phyloP scores from a whole-genome alignment of 768 basidiomycete species.

The Suillus fuscotomentosus region DNA sequence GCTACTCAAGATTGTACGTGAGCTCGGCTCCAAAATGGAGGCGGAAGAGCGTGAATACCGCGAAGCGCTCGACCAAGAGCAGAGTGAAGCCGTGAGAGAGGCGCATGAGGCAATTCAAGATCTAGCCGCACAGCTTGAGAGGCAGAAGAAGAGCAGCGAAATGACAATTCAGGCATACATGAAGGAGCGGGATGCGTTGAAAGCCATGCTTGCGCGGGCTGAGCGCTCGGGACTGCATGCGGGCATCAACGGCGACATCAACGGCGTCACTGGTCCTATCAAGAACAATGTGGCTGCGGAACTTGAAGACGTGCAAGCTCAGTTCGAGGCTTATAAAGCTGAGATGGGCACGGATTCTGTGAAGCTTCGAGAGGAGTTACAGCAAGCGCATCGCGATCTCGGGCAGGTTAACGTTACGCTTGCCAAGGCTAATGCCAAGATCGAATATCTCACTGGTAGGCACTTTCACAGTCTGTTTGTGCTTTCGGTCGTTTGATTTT shows the following conservation, averaged over 20 bases:
- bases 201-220: constrained; percentile 64
- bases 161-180: constrained; percentile 75
- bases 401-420: constrained; percentile 63
- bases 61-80: constrained; percentile 68
- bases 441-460: constrained; percentile 75
- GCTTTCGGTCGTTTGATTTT: constrained; percentile 9
- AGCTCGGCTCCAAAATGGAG: constrained; percentile 84
- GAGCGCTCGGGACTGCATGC: constrained; percentile 27
- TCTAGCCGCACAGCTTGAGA: constrained; percentile 74
- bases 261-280: constrained; percentile 17
- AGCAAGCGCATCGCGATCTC: constrained; percentile 62
- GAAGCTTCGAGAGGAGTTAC: constrained; percentile 69
- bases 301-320: constrained; percentile 68
- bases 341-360: constrained; percentile 82
- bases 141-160: constrained; percentile 69
- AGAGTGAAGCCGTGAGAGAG: constrained; percentile 78
- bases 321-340: constrained; percentile 76
- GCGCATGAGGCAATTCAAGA: constrained; percentile 86
- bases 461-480: constrained; percentile 8
- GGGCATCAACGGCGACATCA: constrained; percentile 33
- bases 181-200: constrained; percentile 87
- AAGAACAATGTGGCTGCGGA: constrained; percentile 52
- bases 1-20: constrained; percentile 77
- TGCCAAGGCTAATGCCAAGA: constrained; percentile 82
- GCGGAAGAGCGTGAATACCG: constrained; percentile 76